A percentile compares a stretch with the other conserved stretches of the same genome.
Conservation (phyloP, 441 rosid genomes). For the Gossypium schwendimanii region DNA sequence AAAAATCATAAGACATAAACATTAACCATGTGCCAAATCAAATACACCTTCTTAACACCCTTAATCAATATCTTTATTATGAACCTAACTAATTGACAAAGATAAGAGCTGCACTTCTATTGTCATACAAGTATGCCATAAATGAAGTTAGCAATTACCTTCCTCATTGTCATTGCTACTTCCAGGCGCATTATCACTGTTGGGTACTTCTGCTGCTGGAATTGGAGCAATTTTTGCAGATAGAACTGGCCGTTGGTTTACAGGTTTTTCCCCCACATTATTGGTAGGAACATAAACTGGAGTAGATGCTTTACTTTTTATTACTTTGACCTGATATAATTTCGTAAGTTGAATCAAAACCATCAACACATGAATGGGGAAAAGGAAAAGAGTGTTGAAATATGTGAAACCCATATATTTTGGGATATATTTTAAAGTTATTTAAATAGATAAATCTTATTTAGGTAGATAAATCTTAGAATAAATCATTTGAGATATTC, state of each 20-base stretch:
- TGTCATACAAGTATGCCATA: background rate
- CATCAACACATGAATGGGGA: background rate
- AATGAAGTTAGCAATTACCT: slow-evolving; percentile 35
- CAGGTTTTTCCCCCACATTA: slow-evolving; percentile 32
- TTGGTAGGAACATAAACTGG: slow-evolving; percentile 40
- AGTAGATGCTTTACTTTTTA: slow-evolving; percentile 36
- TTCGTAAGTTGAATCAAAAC: slow-evolving; percentile 1
- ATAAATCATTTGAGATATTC: too few relatives aligned
- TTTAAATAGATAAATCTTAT: too few relatives aligned
- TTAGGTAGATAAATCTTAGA: too few relatives aligned
- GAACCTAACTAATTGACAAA: background rate
- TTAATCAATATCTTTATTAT: background rate
- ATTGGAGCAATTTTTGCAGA: slow-evolving; percentile 31
- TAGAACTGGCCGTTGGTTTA: slow-evolving; percentile 24
- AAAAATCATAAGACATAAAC: background rate
- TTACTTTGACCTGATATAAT: slow-evolving; percentile 43
- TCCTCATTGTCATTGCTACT: slow-evolving; percentile 51
- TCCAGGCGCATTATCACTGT: slow-evolving; percentile 35
- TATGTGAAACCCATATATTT: too few relatives aligned
- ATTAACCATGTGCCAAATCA: slow-evolving; percentile 7
- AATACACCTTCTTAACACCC: background rate
- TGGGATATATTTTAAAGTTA: too few relatives aligned
- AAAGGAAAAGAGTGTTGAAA: background rate
- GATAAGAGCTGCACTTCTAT: background rate
- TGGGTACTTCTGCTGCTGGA: slow-evolving; percentile 26